These are phyloP conservation scores for Leishmania mexicana DNA, from an alignment of 208 protist species.

Conservation along the genomic window DNA sequence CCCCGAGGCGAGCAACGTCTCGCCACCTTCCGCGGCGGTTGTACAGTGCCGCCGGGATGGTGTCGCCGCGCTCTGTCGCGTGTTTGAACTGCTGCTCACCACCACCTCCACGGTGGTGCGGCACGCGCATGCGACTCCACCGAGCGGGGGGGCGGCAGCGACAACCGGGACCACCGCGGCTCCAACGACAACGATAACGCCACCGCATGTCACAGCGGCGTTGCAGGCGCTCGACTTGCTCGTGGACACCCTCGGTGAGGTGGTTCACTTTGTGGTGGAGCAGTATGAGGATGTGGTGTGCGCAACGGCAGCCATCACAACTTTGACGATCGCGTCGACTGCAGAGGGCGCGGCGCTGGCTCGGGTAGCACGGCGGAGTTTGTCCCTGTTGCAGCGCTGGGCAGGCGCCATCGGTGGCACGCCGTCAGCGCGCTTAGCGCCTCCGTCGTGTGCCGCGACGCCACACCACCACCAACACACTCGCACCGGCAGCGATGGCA, in stretches of 20 bases:
- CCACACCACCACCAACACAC: neutral
- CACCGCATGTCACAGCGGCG: constrained; percentile 31
- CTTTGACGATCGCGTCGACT: constrained; percentile 43
- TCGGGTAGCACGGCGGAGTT: constrained; percentile 44
- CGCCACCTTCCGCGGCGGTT: neutral
- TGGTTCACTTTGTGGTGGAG: constrained; percentile 44
- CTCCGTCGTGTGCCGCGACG: neutral
- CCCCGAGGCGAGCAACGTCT: neutral
- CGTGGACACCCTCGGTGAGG: constrained; percentile 39
- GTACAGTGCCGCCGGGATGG: constrained; percentile 35
- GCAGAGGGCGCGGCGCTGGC: constrained; percentile 42
- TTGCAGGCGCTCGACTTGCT: constrained; percentile 50
- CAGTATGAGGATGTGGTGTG: constrained; percentile 34
- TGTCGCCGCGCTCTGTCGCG: constrained; percentile 35
- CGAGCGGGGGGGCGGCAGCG: neutral
- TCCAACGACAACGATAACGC: constrained; percentile 7
- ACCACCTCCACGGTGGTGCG: constrained; percentile 34
- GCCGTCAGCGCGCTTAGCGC: neutral
- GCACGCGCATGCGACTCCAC: constrained; percentile 1
- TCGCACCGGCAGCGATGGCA: neutral
- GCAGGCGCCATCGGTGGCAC: constrained; percentile 12
- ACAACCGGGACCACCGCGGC: neutral
- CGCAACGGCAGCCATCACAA: constrained; percentile 46
- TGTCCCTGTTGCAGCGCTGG: constrained; percentile 53
- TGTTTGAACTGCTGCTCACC: constrained; percentile 35